phyloP scores from a whole-genome alignment of 1,284 basidiomycete species.

The Vanrija pseudolonga region DNA sequence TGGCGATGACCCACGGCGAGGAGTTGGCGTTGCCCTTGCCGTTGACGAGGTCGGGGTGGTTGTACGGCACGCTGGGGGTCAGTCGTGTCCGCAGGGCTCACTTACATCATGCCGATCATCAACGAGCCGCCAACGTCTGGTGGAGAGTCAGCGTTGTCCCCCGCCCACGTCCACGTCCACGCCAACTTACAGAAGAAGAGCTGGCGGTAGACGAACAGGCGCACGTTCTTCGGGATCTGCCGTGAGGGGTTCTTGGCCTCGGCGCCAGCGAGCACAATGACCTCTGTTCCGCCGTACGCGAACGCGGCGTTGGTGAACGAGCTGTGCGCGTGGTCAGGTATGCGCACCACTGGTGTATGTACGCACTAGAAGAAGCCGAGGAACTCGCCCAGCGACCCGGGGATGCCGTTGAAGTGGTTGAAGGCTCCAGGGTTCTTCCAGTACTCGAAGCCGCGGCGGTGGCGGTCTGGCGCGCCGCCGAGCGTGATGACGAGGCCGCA shows the following conservation, averaged over 20 bases:
- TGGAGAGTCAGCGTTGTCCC: constrained; percentile 55
- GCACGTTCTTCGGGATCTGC: constrained; percentile 71
- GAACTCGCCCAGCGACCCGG: constrained; percentile 49
- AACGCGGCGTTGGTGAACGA: constrained; percentile 13
- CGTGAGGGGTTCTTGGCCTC: constrained; percentile 60
- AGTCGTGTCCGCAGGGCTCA: constrained; percentile 38
- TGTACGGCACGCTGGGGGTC: constrained; percentile 68
- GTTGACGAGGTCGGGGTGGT: constrained; percentile 58
- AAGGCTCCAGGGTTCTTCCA: constrained; percentile 52
- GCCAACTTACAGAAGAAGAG: constrained; percentile 54
- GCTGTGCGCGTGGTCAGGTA: constrained; percentile 21
- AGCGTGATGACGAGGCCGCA: constrained; percentile 61
- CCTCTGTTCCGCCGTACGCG: constrained; percentile 31
- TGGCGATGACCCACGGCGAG: constrained; percentile 75
- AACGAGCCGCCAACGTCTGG: constrained; percentile 62
- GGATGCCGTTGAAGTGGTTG: constrained; percentile 45
- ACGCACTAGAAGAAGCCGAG: constrained; percentile 15
- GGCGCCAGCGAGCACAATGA: constrained; percentile 49
- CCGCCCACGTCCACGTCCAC: constrained; percentile 50
- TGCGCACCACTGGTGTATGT: not conserved
- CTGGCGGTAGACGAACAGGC: constrained; percentile 71
- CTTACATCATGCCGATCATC: constrained; percentile 66
- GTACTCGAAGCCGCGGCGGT: constrained; percentile 49
- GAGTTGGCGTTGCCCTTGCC: constrained; percentile 62
- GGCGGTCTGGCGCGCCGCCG: constrained; percentile 48